Conservation (phyloP, 176 grass and related monocot genomes). For the Eragrostis curvula region DNA sequence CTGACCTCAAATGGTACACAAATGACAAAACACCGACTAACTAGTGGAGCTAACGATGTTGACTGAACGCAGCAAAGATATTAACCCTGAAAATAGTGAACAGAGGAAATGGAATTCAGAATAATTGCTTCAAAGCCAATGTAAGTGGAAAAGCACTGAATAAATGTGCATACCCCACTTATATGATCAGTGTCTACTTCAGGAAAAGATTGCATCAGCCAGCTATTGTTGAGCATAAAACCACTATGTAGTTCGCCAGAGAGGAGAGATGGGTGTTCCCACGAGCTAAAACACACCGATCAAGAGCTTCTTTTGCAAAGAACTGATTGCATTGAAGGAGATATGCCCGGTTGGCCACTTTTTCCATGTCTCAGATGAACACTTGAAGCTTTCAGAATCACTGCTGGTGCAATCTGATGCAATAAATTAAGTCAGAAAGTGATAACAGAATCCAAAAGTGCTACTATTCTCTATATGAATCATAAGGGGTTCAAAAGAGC, state of each 20-base stretch:
- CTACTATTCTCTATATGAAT: background rate
- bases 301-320: constrained; percentile 66
- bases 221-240: constrained; percentile 58
- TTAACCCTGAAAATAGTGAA: constrained; percentile 59
- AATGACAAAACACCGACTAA: constrained; percentile 46
- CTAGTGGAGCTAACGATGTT: constrained; percentile 44
- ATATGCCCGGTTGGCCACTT: constrained; percentile 52
- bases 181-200: constrained; percentile 46
- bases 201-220: constrained; percentile 53
- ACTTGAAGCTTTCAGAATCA: constrained; percentile 52
- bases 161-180: constrained; percentile 43
- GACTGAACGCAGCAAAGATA: constrained; percentile 41
- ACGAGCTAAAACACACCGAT: constrained; percentile 56
- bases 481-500: background rate
- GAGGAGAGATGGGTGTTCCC: constrained; percentile 59
- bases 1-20: constrained; percentile 41
- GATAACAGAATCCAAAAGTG: background rate
- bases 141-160: constrained; percentile 6
- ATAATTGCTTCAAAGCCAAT: constrained; percentile 29
- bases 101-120: constrained; percentile 30
- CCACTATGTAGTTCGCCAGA: constrained; percentile 77
- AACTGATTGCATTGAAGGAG: constrained; percentile 47
- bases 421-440: constrained; percentile 30
- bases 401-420: constrained; percentile 54
- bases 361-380: constrained; percentile 77